Conservation (phyloP, 2,329 filamentous ascomycete genomes). For the Orbilia blumenaviensis region DNA sequence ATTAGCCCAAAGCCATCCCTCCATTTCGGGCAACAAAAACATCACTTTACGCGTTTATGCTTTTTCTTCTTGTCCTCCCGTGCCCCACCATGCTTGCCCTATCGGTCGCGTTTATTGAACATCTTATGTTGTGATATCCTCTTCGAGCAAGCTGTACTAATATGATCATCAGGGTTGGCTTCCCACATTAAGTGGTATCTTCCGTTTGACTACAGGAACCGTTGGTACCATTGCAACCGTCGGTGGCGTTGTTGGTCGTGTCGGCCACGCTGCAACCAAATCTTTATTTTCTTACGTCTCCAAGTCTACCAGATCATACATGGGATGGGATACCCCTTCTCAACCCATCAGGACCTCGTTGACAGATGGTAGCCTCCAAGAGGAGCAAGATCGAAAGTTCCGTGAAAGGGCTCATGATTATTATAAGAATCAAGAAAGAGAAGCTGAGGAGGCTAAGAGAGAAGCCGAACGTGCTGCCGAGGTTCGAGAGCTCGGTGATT, state of each 20-base stretch:
- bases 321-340: constrained; percentile 1
- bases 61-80: neutral
- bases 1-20: constrained; percentile 9
- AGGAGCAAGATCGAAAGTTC: neutral
- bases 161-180: constrained; percentile 26
- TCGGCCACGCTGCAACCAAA: neutral
- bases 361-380: neutral
- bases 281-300: constrained; percentile 37
- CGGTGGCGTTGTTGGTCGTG: neutral
- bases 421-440: neutral
- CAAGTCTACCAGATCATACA: constrained; percentile 6
- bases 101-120: constrained; percentile 26
- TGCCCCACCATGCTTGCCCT: constrained; percentile 17
- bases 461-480: constrained; percentile 2
- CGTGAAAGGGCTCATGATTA: neutral
- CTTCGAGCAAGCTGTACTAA: neutral
- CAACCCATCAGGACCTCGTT: neutral
- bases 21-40: constrained; percentile 42
- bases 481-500: neutral
- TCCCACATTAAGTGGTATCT: neutral
- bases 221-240: neutral
- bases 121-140: neutral
- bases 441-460: neutral
- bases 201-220: neutral
- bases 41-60: constrained; percentile 49